phyloP scores from a whole-genome alignment of 1,139 yeast species.

The Kluyveromyces marxianus region DNA sequence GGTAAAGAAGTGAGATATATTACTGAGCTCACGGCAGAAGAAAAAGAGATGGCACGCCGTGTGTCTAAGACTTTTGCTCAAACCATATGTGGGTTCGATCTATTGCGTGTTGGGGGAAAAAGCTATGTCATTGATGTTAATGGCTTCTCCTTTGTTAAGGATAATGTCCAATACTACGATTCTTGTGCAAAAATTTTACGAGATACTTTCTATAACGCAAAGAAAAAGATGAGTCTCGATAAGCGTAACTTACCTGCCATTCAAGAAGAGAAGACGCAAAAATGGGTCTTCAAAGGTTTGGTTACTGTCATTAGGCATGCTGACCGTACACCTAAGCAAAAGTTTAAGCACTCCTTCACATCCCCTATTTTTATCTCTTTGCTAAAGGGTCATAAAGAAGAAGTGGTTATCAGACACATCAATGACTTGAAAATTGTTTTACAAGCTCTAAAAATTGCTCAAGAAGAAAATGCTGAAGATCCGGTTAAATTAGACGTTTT shows the following conservation, averaged over 20 bases:
- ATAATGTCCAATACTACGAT: conserved; percentile 80
- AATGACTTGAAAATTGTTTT: conserved; percentile 79
- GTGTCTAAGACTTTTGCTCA: conserved; percentile 77
- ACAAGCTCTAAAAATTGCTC: conserved; percentile 77
- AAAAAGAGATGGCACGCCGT: conserved; percentile 68
- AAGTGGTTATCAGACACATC: conserved; percentile 87
- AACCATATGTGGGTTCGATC: conserved; percentile 96
- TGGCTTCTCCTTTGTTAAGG: conserved; percentile 97
- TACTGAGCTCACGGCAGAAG: conserved; percentile 69
- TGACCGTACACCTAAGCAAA: conserved; percentile 98
- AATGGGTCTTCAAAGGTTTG: conserved; percentile 94
- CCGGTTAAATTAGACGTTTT: conserved; percentile 65
- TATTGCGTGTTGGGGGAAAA: conserved; percentile 79
- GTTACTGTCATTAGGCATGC: conserved; percentile 94
- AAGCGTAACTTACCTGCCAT: conserved; percentile 27
- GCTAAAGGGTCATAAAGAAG: conserved; percentile 90
- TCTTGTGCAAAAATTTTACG: conserved; percentile 73
- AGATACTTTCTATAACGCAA: conserved; percentile 58
- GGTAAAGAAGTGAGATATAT: conserved; percentile 94
- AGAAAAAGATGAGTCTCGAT: conserved; percentile 41
- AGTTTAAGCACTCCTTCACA: conserved; percentile 89
- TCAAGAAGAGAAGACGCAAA: conserved; percentile 75
- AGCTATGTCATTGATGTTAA: conserved; percentile 95
- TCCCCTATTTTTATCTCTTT: conserved; percentile 80
- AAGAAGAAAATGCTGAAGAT: conserved; percentile 73